Percentiles rank a stretch among this genome's conserved stretches.
Evolutionary conservation across 441 rosid genomes (phyloP).

Genomic region (Omphalea diandra): DNA sequence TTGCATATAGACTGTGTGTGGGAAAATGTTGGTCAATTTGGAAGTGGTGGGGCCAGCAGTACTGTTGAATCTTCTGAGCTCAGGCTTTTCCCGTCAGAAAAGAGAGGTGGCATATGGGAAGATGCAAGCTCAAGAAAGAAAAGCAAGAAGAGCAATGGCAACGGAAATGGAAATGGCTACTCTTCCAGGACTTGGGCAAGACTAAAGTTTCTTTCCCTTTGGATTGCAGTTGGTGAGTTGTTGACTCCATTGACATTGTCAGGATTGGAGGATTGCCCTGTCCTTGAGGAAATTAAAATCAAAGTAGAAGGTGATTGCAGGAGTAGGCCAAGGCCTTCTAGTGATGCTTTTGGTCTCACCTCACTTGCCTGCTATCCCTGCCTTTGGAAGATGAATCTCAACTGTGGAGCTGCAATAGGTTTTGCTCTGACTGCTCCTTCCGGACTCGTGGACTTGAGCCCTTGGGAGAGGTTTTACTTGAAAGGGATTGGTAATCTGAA

Average conservation of each 20-base stretch:
- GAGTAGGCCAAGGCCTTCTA: slow-evolving; percentile 40
- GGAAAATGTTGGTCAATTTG: slow-evolving; percentile 34
- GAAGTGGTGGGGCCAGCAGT: slow-evolving; percentile 2
- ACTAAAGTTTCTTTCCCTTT: slow-evolving; percentile 57
- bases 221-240: slow-evolving; percentile 66
- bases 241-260: slow-evolving; percentile 47
- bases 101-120: slow-evolving; percentile 20
- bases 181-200: slow-evolving; percentile 53
- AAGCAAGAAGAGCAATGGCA: slow-evolving; percentile 45
- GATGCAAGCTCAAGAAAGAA: slow-evolving; percentile 27
- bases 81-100: slow-evolving; percentile 25
- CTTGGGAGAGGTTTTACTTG: slow-evolving; percentile 82
- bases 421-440: slow-evolving; percentile 63
- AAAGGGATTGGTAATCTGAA: slow-evolving; percentile 52
- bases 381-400: slow-evolving; percentile 62
- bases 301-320: slow-evolving; percentile 79
- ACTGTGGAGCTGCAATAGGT: slow-evolving; percentile 64
- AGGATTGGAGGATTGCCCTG: slow-evolving; percentile 67
- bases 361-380: slow-evolving; percentile 48
- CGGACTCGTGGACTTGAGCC: slow-evolving; percentile 63
- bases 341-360: slow-evolving; percentile 55
- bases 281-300: slow-evolving; percentile 62
- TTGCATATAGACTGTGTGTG: slow-evolving; percentile 75
- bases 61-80: slow-evolving; percentile 24
- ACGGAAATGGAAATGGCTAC: slow-evolving; percentile 40